Evolutionary conservation across 805 yeast species (phyloP).

Genomic region (Priceomyces melissophilus): DNA sequence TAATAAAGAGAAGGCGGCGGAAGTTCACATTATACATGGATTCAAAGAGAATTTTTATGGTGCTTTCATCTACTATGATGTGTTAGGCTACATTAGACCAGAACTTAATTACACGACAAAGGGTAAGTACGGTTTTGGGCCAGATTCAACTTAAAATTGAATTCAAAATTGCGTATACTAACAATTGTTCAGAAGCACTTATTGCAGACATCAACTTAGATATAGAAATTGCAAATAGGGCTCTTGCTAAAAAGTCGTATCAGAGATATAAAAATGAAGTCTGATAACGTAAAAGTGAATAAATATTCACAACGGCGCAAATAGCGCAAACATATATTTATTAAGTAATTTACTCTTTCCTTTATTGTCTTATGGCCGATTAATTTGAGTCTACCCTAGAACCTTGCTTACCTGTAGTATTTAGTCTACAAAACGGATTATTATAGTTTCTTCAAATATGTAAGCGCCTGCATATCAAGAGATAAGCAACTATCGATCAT

Average conservation of each 20-base stretch:
- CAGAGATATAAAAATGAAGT: constrained; percentile 7
- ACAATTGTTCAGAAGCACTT: constrained; percentile 60
- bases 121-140: constrained; percentile 20
- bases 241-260: constrained; percentile 30
- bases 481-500: too few species aligned
- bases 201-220: constrained; percentile 82
- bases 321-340: too few species aligned
- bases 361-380: too few species aligned
- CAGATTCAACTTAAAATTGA: not conserved
- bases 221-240: constrained; percentile 59
- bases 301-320: not conserved
- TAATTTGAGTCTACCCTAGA: too few species aligned
- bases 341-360: too few species aligned
- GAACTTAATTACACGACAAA: constrained; percentile 80
- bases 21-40: constrained; percentile 78
- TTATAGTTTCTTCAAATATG: too few species aligned
- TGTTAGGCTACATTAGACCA: constrained; percentile 88
- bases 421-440: too few species aligned
- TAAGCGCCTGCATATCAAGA: too few species aligned
- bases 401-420: too few species aligned
- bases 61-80: constrained; percentile 60
- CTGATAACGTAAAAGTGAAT: not conserved
- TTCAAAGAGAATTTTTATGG: constrained; percentile 77
- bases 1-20: constrained; percentile 78
- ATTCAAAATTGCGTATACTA: constrained; percentile 11